Evolutionary conservation across 2,329 filamentous ascomycete species (phyloP), one percentile per base, ranked within the genome.

Genomic region (Arthrinium puccinioides): DNA sequence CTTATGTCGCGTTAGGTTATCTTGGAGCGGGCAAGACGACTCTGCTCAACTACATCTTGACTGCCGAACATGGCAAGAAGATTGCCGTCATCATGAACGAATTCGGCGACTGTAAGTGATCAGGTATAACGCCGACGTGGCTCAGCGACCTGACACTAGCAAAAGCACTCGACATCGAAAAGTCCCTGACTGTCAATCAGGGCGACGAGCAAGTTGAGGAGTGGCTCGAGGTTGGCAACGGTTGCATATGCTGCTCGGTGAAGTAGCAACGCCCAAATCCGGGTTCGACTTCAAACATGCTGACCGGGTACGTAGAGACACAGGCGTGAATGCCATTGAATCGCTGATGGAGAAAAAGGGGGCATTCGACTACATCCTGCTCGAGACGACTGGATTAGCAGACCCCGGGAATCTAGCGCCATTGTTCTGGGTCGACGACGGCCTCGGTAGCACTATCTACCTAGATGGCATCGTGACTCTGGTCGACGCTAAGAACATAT

Each of bases 31-130:
- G 92, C 14, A 98, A 98, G 63, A 97, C 90, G 0, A 97, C 90
- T 0, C 64, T 97, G 21, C 69, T 98, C 41, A 97, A 98, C 60
- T 95, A 97, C 59, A 97, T 98, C 44, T 69, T 98, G 36, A 94
- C 84, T 20, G 88, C 89, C 40, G 82, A 90, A 43, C 92, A 98
- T 71, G 90, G 90, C 59, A 97, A 97, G 71, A 95, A 88, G 55
- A 92, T 98, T 59, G 92, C 92, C 9, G 92, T 98, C 11, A 97
- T 98, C 40, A 77, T 98, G 67, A 98, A 98, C 61, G 85, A 89
- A 62, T 89, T 89, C 58, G 85, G 85, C 40, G 82, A 88, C 52
- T 87, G 83, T 87, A 64, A 66, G 77, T 60, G 10, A n/a, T 14
- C n/a, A 21, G 16, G 7, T 33, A 9, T 9, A 20, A 16, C 9